Evolutionary conservation across 192 early-diverging fungal species (phyloP).

Genomic region (Backusella macrospora): DNA sequence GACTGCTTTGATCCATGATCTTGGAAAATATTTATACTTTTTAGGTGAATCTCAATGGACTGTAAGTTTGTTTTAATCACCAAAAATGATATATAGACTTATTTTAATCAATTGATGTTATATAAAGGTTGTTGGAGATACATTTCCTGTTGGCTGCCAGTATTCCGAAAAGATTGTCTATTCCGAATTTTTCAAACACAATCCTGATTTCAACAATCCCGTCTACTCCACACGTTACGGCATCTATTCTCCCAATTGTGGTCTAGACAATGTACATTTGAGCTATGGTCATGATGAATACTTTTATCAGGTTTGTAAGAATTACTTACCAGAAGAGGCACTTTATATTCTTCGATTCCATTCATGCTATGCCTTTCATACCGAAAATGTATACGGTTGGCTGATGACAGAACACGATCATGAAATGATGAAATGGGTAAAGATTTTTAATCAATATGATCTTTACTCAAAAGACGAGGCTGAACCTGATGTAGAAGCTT

Average conservation of each 20-base stretch:
- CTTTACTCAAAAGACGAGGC: conserved; percentile 54
- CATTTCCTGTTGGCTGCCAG: conserved; percentile 56
- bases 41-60: conserved; percentile 54
- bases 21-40: conserved; percentile 52
- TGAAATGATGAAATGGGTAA: conserved; percentile 46
- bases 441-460: conserved; percentile 57
- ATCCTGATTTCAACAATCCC: conserved; percentile 42
- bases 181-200: conserved; percentile 40
- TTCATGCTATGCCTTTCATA: conserved; percentile 54
- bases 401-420: conserved; percentile 49
- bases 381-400: conserved; percentile 43
- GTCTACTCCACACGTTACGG: conserved; percentile 43
- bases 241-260: conserved; percentile 52
- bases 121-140: conserved; percentile 47
- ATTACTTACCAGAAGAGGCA: conserved; percentile 47
- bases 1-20: conserved; percentile 53
- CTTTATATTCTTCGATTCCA: conserved; percentile 54
- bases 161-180: conserved; percentile 50
- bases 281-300: conserved; percentile 61
- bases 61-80: conserved; percentile 25
- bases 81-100: neutral
- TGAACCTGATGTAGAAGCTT: conserved; percentile 36
- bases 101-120: neutral
- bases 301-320: conserved; percentile 49
- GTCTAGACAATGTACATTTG: conserved; percentile 48